Conservation (phyloP, 192 early-diverging fungal species). For the Coemansia sp. region DNA sequence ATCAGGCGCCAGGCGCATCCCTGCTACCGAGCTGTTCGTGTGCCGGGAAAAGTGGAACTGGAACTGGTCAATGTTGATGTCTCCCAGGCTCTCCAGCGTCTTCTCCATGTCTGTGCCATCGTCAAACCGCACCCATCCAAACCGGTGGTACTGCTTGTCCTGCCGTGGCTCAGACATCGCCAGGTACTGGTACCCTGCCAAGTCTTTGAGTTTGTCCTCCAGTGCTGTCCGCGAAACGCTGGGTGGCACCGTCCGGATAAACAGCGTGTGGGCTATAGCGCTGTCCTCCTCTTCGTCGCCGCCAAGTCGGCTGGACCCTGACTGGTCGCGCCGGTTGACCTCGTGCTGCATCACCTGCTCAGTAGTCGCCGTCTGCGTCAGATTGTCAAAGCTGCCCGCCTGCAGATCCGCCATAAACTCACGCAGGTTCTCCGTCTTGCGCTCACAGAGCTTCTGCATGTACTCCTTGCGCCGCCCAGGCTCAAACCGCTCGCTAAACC, state of each 20-base stretch:
- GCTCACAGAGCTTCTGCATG: conserved; percentile 51
- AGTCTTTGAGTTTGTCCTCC: conserved; percentile 62
- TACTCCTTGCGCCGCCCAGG: conserved; percentile 65
- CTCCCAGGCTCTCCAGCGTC: conserved; percentile 64
- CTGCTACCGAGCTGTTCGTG: conserved; percentile 31
- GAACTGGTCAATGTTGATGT: conserved; percentile 57
- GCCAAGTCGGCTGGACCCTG: conserved; percentile 21
- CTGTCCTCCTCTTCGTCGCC: conserved; percentile 43
- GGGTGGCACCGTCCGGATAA: conserved; percentile 80
- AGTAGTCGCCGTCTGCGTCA: conserved; percentile 28
- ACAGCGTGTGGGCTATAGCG: conserved; percentile 60
- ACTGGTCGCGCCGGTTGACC: conserved; percentile 41
- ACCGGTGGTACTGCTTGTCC: conserved; percentile 78
- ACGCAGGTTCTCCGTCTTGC: conserved; percentile 58
- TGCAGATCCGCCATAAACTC: conserved; percentile 67
- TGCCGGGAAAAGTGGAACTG: conserved; percentile 55
- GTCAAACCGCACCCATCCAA: conserved; percentile 91
- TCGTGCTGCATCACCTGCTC: conserved; percentile 52
- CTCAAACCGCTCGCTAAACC: conserved; percentile 94
- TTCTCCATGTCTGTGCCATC: conserved; percentile 79
- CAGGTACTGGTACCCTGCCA: conserved; percentile 81
- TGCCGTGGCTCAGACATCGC: conserved; percentile 84
- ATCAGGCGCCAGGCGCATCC: conserved; percentile 64
- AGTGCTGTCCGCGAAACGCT: conserved; percentile 64
- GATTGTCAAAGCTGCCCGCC: conserved; percentile 69